phyloP scores from a whole-genome alignment of 805 yeast species.

The Candida oleophila region DNA sequence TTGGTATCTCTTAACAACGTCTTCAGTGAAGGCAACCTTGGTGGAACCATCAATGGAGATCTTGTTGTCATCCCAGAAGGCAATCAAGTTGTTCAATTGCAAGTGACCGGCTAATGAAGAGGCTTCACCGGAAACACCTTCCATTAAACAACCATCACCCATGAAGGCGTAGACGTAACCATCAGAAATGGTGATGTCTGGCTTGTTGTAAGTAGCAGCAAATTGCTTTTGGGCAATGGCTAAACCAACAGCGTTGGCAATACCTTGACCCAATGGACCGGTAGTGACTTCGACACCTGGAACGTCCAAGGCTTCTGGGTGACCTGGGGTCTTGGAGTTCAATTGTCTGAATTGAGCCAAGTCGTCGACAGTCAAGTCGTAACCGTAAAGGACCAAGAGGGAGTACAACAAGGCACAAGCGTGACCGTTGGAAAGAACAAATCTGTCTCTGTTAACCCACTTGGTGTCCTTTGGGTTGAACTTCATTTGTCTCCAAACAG shows the following conservation, averaged over 20 bases:
- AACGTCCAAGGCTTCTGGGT: constrained; percentile 82
- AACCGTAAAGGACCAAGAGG: constrained; percentile 83
- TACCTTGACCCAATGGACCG: constrained; percentile 99
- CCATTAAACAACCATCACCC: constrained; percentile 98
- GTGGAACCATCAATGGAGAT: constrained; percentile 96
- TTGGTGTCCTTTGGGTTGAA: constrained; percentile 89
- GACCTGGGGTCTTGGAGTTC: constrained; percentile 93
- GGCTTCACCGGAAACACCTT: constrained; percentile 96
- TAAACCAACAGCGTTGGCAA: constrained; percentile 91
- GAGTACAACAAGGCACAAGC: constrained; percentile 89
- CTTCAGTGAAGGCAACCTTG: constrained; percentile 87
- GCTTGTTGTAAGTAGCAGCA: constrained; percentile 93
- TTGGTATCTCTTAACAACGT: constrained; percentile 79
- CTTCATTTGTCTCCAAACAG: constrained; percentile 73
- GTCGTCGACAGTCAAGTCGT: constrained; percentile 77
- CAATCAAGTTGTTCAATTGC: constrained; percentile 88
- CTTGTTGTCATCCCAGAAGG: constrained; percentile 94
- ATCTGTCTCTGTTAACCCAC: constrained; percentile 95
- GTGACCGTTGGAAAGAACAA: constrained; percentile 94
- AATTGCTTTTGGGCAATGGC: constrained; percentile 92
- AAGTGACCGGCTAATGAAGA: constrained; percentile 95
- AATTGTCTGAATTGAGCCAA: constrained; percentile 87
- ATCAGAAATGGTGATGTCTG: constrained; percentile 70
- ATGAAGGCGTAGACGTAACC: constrained; percentile 75
- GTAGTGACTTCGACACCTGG: constrained; percentile 97